These are phyloP conservation scores for Rhodotorula sp. DNA, from an alignment of 1,284 basidiomycete genomes.

Conservation along the genomic window DNA sequence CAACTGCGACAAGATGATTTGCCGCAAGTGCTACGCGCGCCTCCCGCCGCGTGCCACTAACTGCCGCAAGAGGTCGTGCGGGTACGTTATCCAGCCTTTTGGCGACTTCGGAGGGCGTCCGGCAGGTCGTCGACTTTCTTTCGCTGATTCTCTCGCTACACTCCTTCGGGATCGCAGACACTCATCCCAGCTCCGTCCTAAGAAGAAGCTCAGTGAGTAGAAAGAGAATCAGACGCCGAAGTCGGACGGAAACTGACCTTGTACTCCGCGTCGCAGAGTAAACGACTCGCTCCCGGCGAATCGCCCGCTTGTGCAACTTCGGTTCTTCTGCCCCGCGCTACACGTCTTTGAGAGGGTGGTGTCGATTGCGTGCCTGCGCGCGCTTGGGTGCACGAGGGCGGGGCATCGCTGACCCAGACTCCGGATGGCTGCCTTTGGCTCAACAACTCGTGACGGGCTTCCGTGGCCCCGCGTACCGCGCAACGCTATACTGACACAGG, in stretches of 20 bases:
- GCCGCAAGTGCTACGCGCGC: constrained; percentile 99
- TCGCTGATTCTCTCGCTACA: not conserved
- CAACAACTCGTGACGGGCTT: too few species aligned
- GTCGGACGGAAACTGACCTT: not conserved
- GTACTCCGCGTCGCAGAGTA: not conserved
- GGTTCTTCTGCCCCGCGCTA: not conserved
- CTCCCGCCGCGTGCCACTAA: constrained; percentile 98
- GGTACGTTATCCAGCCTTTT: constrained; percentile 36
- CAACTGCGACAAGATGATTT: constrained; percentile 65
- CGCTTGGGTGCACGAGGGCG: too few species aligned
- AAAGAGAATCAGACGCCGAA: not conserved
- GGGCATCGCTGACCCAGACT: too few species aligned
- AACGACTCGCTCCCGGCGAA: constrained; percentile 1
- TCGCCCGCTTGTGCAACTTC: not conserved
- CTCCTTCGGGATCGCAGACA: constrained; percentile 60
- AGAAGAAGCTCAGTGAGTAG: constrained; percentile 77
- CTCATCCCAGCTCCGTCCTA: constrained; percentile 90
- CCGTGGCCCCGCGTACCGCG: too few species aligned
- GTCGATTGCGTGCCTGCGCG: too few species aligned
- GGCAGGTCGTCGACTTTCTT: not conserved
- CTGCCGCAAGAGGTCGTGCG: constrained; percentile 80
- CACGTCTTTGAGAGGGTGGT: too few species aligned
- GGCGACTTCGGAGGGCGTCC: too few species aligned
- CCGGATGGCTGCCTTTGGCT: too few species aligned
- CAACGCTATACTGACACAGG: too few species aligned